Evolutionary conservation across 805 yeast species (phyloP).

Genomic region (Starmerella khaoyaiensis): DNA sequence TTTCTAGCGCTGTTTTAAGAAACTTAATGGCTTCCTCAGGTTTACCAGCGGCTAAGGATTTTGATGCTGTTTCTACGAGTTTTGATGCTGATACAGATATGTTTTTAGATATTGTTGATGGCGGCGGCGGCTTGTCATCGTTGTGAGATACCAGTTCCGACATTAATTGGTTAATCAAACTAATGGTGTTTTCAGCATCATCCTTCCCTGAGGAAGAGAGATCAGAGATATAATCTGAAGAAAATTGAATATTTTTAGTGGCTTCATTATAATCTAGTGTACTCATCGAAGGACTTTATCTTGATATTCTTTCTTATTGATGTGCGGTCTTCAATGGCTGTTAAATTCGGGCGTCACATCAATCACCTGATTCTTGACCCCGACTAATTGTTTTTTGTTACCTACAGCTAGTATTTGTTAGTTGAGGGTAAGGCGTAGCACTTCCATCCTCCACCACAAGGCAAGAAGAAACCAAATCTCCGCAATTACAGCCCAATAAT

Average conservation of each 20-base stretch:
- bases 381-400: too few relatives aligned
- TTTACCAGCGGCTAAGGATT: slow-evolving; percentile 22
- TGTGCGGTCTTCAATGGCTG: too few relatives aligned
- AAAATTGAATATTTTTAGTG: slow-evolving; percentile 13
- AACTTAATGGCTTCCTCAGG: slow-evolving; percentile 28
- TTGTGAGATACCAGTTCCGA: slow-evolving; percentile 24
- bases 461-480: too few relatives aligned
- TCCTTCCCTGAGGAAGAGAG: slow-evolving; percentile 7
- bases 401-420: too few relatives aligned
- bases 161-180: slow-evolving; percentile 25
- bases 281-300: slow-evolving; percentile 13
- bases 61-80: slow-evolving; percentile 27
- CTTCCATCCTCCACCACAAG: neutral
- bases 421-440: neutral
- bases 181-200: slow-evolving; percentile 15
- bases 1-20: slow-evolving; percentile 30
- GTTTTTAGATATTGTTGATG: slow-evolving; percentile 22
- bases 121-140: slow-evolving; percentile 30
- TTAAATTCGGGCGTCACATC: too few relatives aligned
- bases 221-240: slow-evolving; percentile 1
- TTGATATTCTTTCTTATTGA: too few relatives aligned
- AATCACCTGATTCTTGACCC: too few relatives aligned
- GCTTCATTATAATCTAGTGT: slow-evolving; percentile 12
- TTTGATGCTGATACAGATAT: slow-evolving; percentile 27
- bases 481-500: too few relatives aligned